These are phyloP conservation scores for Aspergillus aculeatinus DNA, from an alignment of 2,329 filamentous ascomycete genomes.

Conservation along the genomic window DNA sequence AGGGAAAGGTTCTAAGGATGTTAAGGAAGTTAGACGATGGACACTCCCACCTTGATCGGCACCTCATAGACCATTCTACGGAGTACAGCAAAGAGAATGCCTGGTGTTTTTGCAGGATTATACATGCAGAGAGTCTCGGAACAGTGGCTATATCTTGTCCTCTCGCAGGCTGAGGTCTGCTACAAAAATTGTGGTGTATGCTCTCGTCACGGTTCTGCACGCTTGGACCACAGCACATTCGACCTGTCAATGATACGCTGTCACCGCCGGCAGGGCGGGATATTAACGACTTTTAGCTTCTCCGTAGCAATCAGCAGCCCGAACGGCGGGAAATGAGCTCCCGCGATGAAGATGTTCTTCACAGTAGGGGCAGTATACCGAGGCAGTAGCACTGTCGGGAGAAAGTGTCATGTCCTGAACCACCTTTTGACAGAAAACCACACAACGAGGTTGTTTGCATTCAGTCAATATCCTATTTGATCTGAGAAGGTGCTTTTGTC, in stretches of 20 bases:
- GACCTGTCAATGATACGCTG: conserved; percentile 14
- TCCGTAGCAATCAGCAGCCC: neutral
- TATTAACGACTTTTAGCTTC: neutral
- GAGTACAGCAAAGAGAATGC: neutral
- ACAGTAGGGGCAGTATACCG: neutral
- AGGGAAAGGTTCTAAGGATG: neutral
- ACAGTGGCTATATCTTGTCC: neutral
- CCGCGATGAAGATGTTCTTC: neutral
- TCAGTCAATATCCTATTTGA: neutral
- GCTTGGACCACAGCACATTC: conserved; percentile 12
- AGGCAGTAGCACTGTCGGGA: neutral
- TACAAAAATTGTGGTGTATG: neutral
- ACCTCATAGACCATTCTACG: neutral
- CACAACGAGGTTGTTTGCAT: no score
- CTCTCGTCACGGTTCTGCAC: conserved; percentile 11
- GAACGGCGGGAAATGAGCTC: conserved; percentile 2
- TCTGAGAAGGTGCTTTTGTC: neutral
- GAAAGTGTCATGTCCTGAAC: no score
- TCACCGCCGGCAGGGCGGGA: conserved; percentile 5
- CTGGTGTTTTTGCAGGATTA: conserved; percentile 1
- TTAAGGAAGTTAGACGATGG: neutral
- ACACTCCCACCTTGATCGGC: neutral
- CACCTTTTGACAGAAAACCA: no score
- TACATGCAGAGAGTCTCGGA: neutral
- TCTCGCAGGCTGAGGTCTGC: neutral